phyloP scores from a whole-genome alignment of 306 rosid genomes.

The Dryas octopetala region DNA sequence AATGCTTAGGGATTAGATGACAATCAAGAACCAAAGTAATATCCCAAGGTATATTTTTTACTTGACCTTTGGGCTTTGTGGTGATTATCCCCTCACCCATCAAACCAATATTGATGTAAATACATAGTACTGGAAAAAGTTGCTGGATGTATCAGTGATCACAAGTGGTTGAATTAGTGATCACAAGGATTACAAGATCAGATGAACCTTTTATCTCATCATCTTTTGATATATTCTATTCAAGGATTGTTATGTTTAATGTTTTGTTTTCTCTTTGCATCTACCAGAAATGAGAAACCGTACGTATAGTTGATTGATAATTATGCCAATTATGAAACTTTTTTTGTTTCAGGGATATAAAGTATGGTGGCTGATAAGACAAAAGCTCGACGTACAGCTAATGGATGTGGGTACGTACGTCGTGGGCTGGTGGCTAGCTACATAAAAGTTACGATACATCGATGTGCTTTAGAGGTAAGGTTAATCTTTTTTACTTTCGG shows the following conservation, averaged over 20 bases:
- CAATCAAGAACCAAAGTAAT: background rate
- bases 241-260: background rate
- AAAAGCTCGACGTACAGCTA: background rate
- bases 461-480: background rate
- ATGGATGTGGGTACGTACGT: no score
- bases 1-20: no score
- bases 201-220: background rate
- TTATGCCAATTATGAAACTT: background rate
- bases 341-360: background rate
- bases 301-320: background rate
- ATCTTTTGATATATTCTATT: background rate
- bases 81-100: background rate
- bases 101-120: background rate
- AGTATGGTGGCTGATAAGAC: slow-evolving; percentile 18
- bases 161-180: no score
- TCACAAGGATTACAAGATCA: background rate
- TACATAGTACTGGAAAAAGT: no score
- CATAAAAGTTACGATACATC: background rate
- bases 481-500: slow-evolving; percentile 25
- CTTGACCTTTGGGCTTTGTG: background rate
- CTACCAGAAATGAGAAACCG: background rate
- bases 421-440: background rate
- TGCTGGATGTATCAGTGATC: background rate
- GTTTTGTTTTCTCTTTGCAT: background rate
- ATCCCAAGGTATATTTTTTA: background rate